phyloP scores from a whole-genome alignment of 1,139 yeast genomes.

The Diutina catenulata region DNA sequence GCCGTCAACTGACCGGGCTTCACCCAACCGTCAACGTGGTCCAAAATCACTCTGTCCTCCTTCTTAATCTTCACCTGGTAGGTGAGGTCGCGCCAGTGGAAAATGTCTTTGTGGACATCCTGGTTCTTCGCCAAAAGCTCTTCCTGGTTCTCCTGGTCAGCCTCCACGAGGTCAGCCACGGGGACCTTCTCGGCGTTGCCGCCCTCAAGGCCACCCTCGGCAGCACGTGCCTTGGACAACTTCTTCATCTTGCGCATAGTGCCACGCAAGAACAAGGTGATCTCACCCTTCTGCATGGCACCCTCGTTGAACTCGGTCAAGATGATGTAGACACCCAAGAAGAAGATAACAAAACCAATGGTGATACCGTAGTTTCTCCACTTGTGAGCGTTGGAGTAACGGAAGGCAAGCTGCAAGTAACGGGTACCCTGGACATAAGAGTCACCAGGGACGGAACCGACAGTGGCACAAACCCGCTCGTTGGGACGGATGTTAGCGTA shows the following conservation, averaged over 20 bases:
- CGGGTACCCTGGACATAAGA: slow-evolving; percentile 42
- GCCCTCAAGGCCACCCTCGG: background rate
- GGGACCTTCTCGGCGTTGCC: background rate
- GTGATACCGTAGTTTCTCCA: slow-evolving; percentile 83
- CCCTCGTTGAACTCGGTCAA: slow-evolving; percentile 61
- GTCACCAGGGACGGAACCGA: slow-evolving; percentile 53
- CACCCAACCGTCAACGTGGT: slow-evolving; percentile 15
- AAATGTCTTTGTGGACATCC: slow-evolving; percentile 11
- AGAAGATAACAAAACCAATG: slow-evolving; percentile 42
- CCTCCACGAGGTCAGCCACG: background rate
- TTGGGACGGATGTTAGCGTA: slow-evolving; percentile 27
- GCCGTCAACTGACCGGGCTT: slow-evolving; percentile 16
- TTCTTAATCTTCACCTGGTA: slow-evolving; percentile 14
- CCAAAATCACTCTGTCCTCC: slow-evolving; percentile 12
- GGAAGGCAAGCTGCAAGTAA: slow-evolving; percentile 35
- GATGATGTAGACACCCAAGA: slow-evolving; percentile 41
- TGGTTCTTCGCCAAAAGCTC: slow-evolving; percentile 11
- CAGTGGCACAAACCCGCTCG: slow-evolving; percentile 45
- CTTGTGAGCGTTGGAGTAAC: slow-evolving; percentile 44
- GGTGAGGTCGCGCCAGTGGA: slow-evolving; percentile 31
- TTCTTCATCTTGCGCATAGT: slow-evolving; percentile 11
- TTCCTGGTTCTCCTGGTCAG: background rate
- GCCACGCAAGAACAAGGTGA: slow-evolving; percentile 46
- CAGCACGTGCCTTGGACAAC: background rate
- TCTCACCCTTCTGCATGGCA: slow-evolving; percentile 75